Evolutionary conservation across 2,329 filamentous ascomycete species (phyloP), one percentile per base, ranked within the genome.

Genomic region (Coniochaeta sp.): DNA sequence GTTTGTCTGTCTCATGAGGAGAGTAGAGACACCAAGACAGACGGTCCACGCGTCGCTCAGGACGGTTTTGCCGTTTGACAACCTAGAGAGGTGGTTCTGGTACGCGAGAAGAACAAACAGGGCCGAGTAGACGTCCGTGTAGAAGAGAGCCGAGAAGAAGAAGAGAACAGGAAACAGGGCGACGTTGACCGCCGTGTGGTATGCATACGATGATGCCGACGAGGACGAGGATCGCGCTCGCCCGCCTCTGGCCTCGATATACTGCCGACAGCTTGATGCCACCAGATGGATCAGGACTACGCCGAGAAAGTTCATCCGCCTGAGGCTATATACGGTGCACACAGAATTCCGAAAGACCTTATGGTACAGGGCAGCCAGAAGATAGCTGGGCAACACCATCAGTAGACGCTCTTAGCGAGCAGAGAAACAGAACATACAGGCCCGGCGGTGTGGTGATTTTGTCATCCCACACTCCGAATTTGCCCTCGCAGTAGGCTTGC

Each of bases 371-470:
- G 77, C 71, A 0, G 80, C 81, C 5, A 82, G 63, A 17, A 79
- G 64, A 62, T 84, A 83, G 7, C 79, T 83, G 57, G 57, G 57
- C 30, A 32, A 5, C 30, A 55, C 34, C 10, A 54, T 59, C 19
- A 57, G 55, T 64, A 16, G 60, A 7, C 65, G 60, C 7, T 40
- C 30, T 14, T 16, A 28, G 14, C 28, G 6, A 36, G 12, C n/a
- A n/a, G 12, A 16, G 50, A 59, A 24, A 59, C 30, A 19, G 12
- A 22, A 73, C 79, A 71, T 79, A 91, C 77, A 99, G 77, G 36
- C 93, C 95, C 0, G 95, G 93, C 0, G 95, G 95, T 1, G 95
- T 99, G 0, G 95, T 99, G 70, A 99, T 95, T 72, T 98, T 99
- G 62, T 93, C 89, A 73, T 99, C 93, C 95, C 95, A 99, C 60